Conservation (phyloP, 305 asterid genomes). For the Ilex paraguariensis region DNA sequence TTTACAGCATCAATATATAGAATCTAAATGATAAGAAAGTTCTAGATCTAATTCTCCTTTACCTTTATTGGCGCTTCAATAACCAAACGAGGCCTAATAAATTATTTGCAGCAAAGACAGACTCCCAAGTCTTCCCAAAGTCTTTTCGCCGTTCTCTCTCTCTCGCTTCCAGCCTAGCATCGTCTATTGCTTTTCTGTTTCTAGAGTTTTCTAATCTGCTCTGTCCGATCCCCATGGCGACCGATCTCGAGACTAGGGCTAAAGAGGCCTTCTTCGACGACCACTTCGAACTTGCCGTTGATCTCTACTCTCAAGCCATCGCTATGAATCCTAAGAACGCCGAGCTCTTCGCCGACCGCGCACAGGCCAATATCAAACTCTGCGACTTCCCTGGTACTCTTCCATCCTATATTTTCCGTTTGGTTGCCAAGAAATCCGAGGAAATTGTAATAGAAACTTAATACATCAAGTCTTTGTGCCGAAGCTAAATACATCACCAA, state of each 20-base stretch:
- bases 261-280: slow-evolving; percentile 90
- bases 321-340: slow-evolving; percentile 54
- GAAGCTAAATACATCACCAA: too few relatives aligned
- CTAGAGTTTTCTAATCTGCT: slow-evolving; percentile 6
- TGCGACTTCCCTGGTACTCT: slow-evolving; percentile 62
- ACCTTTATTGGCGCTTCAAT: too few relatives aligned
- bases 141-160: too few relatives aligned
- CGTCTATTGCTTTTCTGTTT: background rate
- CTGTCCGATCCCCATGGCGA: slow-evolving; percentile 13
- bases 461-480: too few relatives aligned
- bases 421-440: background rate
- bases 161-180: too few relatives aligned
- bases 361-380: slow-evolving; percentile 92
- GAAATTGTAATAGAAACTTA: background rate
- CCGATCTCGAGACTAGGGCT: slow-evolving; percentile 85
- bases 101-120: too few relatives aligned
- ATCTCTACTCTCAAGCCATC: slow-evolving; percentile 87
- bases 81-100: too few relatives aligned
- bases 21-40: too few relatives aligned
- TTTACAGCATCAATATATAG: too few relatives aligned
- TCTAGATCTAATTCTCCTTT: too few relatives aligned
- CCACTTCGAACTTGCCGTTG: slow-evolving; percentile 93
- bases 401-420: background rate
- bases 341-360: slow-evolving; percentile 80
- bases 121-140: too few relatives aligned